phyloP scores from a whole-genome alignment of 2,329 filamentous ascomycete genomes.

The Fusarium armeniacum region DNA sequence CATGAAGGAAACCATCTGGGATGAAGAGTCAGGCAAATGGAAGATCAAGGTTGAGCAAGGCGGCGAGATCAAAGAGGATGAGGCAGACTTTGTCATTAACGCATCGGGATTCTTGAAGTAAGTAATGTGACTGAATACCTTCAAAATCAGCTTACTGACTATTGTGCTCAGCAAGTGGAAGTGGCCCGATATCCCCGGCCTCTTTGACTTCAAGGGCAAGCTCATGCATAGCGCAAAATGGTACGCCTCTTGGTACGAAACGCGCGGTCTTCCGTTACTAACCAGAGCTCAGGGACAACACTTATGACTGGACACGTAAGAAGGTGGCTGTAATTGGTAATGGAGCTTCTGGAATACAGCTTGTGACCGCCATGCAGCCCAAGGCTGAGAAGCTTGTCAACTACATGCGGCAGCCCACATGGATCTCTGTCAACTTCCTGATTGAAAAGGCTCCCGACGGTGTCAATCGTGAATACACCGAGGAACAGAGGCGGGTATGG shows the following conservation, averaged over 20 bases:
- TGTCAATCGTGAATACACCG: constrained; percentile 5
- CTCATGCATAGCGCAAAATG: constrained; percentile 17
- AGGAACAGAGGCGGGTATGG: constrained; percentile 14
- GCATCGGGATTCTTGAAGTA: constrained; percentile 16
- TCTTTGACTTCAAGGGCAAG: constrained; percentile 20
- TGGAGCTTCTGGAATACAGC: constrained; percentile 13
- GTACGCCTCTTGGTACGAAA: not conserved
- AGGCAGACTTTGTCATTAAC: constrained; percentile 23
- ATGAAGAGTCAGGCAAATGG: constrained; percentile 9
- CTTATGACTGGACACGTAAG: constrained; percentile 7
- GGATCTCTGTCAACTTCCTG: constrained; percentile 18
- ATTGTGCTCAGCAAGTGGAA: constrained; percentile 10
- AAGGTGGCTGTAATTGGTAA: constrained; percentile 14
- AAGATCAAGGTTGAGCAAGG: constrained; percentile 18
- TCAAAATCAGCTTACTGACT: not conserved
- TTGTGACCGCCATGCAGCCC: constrained; percentile 10
- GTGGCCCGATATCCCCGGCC: constrained; percentile 16
- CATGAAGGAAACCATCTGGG: constrained; percentile 14
- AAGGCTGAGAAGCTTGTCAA: constrained; percentile 6
- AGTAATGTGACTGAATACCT: not conserved
- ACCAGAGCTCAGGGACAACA: not conserved
- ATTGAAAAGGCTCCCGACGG: constrained; percentile 9
- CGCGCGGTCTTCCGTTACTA: not conserved
- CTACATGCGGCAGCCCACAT: constrained; percentile 16
- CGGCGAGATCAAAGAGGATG: constrained; percentile 9